phyloP scores from a whole-genome alignment of 371 early-diverging fungal genomes.

The Saksenaea oblongispora region DNA sequence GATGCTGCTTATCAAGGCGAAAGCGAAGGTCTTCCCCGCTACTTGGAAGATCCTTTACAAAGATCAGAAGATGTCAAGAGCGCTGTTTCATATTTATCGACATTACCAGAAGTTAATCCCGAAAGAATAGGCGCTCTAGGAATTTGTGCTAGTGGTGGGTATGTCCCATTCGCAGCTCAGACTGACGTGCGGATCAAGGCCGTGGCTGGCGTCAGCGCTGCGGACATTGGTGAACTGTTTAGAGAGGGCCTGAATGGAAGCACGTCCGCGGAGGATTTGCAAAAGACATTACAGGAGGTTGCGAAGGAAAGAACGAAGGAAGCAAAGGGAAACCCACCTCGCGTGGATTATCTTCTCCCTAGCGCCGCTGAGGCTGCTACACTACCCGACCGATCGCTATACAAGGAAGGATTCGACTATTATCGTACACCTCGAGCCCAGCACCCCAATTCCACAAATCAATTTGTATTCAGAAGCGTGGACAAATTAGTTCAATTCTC shows the following conservation, averaged over 20 bases:
- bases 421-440: slow-evolving; percentile 24
- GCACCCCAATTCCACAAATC: slow-evolving; percentile 10
- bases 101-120: slow-evolving; percentile 15
- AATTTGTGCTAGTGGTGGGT: slow-evolving; percentile 29
- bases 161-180: slow-evolving; percentile 15
- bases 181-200: slow-evolving; percentile 23
- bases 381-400: slow-evolving; percentile 7
- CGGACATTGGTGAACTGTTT: slow-evolving; percentile 10
- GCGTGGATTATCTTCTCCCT: neutral
- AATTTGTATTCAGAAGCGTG: slow-evolving; percentile 14
- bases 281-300: slow-evolving; percentile 9
- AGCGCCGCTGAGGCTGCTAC: neutral
- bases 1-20: slow-evolving; percentile 22
- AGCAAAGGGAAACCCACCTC: slow-evolving; percentile 24
- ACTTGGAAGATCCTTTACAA: slow-evolving; percentile 20
- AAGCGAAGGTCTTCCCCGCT: slow-evolving; percentile 21
- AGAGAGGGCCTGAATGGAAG: slow-evolving; percentile 8
- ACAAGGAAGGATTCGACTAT: slow-evolving; percentile 23
- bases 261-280: neutral
- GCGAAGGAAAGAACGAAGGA: slow-evolving; percentile 16
- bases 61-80: slow-evolving; percentile 17
- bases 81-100: slow-evolving; percentile 22
- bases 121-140: slow-evolving; percentile 21
- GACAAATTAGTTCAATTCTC: slow-evolving; percentile 12
- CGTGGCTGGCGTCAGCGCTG: slow-evolving; percentile 17